A percentile compares a stretch with the other conserved stretches of the same genome.
phyloP scores from a whole-genome alignment of 179 eudicot species.

The Silene coronaria region DNA sequence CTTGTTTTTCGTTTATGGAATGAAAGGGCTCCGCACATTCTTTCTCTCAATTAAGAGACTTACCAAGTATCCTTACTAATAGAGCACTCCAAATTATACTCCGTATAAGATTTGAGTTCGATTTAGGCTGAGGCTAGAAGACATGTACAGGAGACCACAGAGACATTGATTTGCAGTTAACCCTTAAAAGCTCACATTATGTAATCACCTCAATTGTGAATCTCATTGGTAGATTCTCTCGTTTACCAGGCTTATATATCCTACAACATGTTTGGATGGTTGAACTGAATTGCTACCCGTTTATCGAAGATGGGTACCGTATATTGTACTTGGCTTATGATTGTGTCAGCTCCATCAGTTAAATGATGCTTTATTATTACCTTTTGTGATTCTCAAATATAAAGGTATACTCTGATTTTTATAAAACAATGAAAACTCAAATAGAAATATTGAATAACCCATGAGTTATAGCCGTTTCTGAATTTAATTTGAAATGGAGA shows the following conservation, averaged over 20 bases:
- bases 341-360: background rate
- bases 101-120: slow-evolving; percentile 6
- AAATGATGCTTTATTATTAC: background rate
- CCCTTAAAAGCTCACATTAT: background rate
- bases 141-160: slow-evolving; percentile 31
- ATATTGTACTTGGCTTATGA: background rate
- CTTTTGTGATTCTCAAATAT: background rate
- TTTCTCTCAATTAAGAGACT: slow-evolving; percentile 4
- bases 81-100: background rate
- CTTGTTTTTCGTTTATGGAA: background rate
- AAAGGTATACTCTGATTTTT: background rate
- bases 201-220: slow-evolving; percentile 14
- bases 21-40: background rate
- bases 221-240: slow-evolving; percentile 2
- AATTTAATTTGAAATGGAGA: too few species aligned
- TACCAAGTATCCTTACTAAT: slow-evolving; percentile 9
- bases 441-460: too few species aligned
- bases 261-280: background rate
- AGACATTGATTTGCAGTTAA: slow-evolving; percentile 11
- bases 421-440: too few species aligned
- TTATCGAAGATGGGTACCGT: background rate
- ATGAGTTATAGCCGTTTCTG: too few species aligned
- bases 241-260: background rate
- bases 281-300: background rate
- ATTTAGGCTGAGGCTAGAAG: slow-evolving; percentile 8